Percentiles rank a stretch among this genome's conserved stretches.
Conservation (phyloP, 768 basidiomycete species). For the Leccinum subgranulosum region DNA sequence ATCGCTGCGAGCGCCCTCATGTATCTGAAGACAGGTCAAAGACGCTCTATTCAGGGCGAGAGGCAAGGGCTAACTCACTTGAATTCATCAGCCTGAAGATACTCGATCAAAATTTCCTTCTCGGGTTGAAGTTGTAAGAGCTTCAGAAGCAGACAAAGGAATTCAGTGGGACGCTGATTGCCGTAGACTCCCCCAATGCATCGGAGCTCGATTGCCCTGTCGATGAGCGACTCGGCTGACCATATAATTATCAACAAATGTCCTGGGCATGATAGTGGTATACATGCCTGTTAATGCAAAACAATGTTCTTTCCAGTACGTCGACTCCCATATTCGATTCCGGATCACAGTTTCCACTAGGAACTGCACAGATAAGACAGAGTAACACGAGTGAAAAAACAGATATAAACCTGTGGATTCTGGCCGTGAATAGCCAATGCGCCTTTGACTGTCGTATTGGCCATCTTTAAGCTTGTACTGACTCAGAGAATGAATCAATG, state of each 20-base stretch:
- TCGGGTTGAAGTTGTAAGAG: constrained; percentile 96
- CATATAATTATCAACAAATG: background rate
- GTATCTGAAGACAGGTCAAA: constrained; percentile 54
- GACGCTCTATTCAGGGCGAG: background rate
- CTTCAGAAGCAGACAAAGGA: constrained; percentile 89
- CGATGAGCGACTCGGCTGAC: constrained; percentile 87
- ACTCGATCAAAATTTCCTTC: constrained; percentile 95
- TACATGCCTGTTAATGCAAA: constrained; percentile 88
- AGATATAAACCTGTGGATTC: constrained; percentile 81
- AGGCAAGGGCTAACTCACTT: constrained; percentile 59
- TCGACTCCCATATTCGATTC: constrained; percentile 91
- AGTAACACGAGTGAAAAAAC: background rate
- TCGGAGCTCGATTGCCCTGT: constrained; percentile 81
- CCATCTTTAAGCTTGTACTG: constrained; percentile 48
- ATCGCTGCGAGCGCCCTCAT: constrained; percentile 89
- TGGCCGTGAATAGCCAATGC: constrained; percentile 92
- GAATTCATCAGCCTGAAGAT: constrained; percentile 95
- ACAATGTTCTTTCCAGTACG: constrained; percentile 98
- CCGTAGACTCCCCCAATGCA: constrained; percentile 92
- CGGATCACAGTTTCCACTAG: constrained; percentile 96
- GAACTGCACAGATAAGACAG: constrained; percentile 49
- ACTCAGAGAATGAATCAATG: background rate
- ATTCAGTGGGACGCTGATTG: constrained; percentile 93
- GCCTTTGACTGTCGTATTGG: constrained; percentile 87
- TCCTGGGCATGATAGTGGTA: background rate